Conservation (phyloP, 257 asterid genomes). For the Solanum bulbocastanum region DNA sequence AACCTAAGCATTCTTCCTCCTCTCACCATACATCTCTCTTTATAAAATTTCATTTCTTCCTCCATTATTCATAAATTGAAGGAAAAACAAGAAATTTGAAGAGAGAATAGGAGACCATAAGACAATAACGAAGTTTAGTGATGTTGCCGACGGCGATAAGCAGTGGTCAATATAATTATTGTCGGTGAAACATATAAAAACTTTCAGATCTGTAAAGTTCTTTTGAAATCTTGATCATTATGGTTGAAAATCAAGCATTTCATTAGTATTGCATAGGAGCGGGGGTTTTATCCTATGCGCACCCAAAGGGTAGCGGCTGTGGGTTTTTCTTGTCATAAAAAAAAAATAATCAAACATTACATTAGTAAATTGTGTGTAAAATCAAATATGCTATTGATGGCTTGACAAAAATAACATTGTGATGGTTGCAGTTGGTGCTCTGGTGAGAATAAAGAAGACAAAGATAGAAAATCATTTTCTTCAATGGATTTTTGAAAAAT, state of each 20-base stretch:
- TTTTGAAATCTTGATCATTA: background rate
- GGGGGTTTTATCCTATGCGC: too few relatives aligned
- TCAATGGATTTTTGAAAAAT: too few relatives aligned
- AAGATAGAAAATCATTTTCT: background rate
- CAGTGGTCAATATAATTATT: background rate
- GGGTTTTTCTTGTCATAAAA: too few relatives aligned
- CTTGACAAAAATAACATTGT: too few relatives aligned
- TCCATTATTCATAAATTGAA: background rate
- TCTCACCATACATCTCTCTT: background rate
- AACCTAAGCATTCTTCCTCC: background rate
- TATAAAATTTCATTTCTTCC: background rate
- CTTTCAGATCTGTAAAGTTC: too few relatives aligned
- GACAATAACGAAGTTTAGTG: background rate
- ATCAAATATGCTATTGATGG: too few relatives aligned
- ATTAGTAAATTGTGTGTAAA: background rate
- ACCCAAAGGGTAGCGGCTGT: too few relatives aligned
- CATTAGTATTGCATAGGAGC: background rate
- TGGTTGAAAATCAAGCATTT: background rate
- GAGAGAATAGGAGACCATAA: background rate
- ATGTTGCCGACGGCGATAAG: background rate
- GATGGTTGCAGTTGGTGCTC: background rate
- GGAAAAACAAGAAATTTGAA: background rate
- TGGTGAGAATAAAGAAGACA: background rate
- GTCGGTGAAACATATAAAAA: background rate
- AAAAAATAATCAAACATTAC: background rate